Evolutionary conservation across 768 basidiomycete genomes (phyloP).

Genomic region (Suillus placidus): DNA sequence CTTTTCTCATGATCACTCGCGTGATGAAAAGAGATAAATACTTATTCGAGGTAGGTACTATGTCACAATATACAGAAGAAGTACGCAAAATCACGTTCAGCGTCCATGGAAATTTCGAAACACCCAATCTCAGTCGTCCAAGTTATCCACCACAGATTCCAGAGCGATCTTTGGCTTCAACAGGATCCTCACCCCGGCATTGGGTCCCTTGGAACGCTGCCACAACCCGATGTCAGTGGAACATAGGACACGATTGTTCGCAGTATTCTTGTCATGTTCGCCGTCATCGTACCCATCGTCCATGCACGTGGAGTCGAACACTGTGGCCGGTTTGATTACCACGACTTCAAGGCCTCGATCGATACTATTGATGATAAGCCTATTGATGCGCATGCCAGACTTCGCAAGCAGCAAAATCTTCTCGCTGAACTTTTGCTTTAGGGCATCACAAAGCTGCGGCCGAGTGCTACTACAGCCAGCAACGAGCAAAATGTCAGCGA

Average conservation of each 20-base stretch:
- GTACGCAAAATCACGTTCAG: not conserved
- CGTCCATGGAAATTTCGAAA: not conserved
- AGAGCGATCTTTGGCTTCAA: conserved; percentile 43
- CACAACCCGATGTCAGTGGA: conserved; percentile 42
- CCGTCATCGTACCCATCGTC: conserved; percentile 38
- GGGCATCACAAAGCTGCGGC: conserved; percentile 38
- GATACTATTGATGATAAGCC: conserved; percentile 33
- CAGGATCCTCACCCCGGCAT: conserved; percentile 32
- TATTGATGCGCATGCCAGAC: conserved; percentile 51
- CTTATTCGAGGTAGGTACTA: not conserved
- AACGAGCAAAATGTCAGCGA: conserved; percentile 32
- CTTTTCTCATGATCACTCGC: not conserved
- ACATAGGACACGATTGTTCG: conserved; percentile 33
- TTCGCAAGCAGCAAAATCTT: conserved; percentile 46
- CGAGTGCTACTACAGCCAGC: conserved; percentile 29
- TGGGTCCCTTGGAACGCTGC: conserved; percentile 29
- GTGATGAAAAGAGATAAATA: not conserved
- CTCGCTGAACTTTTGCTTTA: conserved; percentile 46
- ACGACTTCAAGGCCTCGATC: conserved; percentile 37
- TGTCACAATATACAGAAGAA: not conserved
- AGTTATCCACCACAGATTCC: conserved; percentile 37
- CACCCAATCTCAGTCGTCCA: conserved; percentile 30
- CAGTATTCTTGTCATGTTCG: conserved; percentile 6
- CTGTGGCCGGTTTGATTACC: conserved; percentile 25
- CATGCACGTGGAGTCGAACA: conserved; percentile 31